Base-by-base conservation (phyloP, 768 basidiomycete species). In the Suillus hirtellus region DNA sequence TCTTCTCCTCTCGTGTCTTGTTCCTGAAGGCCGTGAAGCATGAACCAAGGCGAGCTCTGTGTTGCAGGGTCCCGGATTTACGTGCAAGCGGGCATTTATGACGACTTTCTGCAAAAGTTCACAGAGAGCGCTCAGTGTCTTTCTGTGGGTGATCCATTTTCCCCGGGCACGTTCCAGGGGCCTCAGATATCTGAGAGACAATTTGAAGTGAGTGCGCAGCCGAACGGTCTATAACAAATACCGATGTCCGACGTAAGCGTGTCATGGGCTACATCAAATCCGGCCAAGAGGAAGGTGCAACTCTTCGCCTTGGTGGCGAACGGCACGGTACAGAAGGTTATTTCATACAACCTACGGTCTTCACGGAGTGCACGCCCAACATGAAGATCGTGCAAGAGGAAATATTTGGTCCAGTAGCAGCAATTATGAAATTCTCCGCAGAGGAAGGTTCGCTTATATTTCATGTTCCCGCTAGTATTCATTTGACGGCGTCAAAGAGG, bases 201-300 rank as follows among this genome's bases (percentile, higher is more conserved):
- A 71, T 92, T 80, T 70, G 83, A 90, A 66, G 89, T 90, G 55
- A 64, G 85, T 77, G 10, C 5, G n/a, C 24, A 53, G 42, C 7
- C 19, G 35, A 46, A 21, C 64, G 58, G 49, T 42, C 49, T 63
- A 38, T n/a, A 35, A 4, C 65, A 93, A 89, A 85, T 93, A 37
- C 93, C 92, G 38, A 92, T 91, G 75, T 76, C 34, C 94, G 95
- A 75, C 92, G 91, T 71, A 91, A 90, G 88, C 88, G 89, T 60
- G 83, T 95, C 64, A 85, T 92, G 83, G 76, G 73, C 11, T 94
- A 93, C 78, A 93, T 96, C 73, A 71, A 90, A 35, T 84, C 86
- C 6, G 93, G 93, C 1, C 88, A 86, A 71, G 72, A 81, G 19
- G 82, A 86, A 24, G 93, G 93, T 35, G 93, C 92, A 0, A 89